phyloP scores from a whole-genome alignment of 306 rosid genomes.

The Trifolium repens region DNA sequence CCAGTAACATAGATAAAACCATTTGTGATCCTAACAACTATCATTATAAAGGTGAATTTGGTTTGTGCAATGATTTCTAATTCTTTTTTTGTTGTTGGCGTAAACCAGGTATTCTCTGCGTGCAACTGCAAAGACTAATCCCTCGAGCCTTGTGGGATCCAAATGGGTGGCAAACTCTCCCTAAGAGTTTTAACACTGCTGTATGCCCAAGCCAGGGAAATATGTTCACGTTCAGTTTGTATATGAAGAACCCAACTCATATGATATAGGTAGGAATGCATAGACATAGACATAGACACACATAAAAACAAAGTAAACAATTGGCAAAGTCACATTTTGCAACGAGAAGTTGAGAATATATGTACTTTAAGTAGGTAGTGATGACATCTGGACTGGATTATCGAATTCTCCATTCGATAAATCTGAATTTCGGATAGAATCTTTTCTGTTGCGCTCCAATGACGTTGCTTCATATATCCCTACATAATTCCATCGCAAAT shows the following conservation, averaged over 20 bases:
- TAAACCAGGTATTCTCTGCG: too few species aligned
- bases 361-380: conserved; percentile 92
- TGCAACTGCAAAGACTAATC: too few species aligned
- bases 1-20: neutral
- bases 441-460: conserved; percentile 76
- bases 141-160: too few species aligned
- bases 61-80: too few species aligned
- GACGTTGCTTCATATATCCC: conserved; percentile 93
- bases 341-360: conserved; percentile 27
- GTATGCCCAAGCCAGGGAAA: too few species aligned
- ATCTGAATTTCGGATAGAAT: conserved; percentile 60
- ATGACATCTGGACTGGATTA: conserved; percentile 65
- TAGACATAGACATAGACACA: neutral
- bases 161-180: too few species aligned
- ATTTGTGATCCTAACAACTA: neutral
- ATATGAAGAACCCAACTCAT: too few species aligned
- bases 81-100: too few species aligned
- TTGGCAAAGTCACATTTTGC: conserved; percentile 15
- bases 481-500: conserved; percentile 47
- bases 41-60: neutral
- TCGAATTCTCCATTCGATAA: conserved; percentile 63
- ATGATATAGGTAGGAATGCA: neutral
- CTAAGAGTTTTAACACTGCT: too few species aligned
- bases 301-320: conserved; percentile 16
- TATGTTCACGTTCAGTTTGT: too few species aligned